phyloP scores from a whole-genome alignment of 352 stramenopile species.

The Pilasporangium apinafurcum region DNA sequence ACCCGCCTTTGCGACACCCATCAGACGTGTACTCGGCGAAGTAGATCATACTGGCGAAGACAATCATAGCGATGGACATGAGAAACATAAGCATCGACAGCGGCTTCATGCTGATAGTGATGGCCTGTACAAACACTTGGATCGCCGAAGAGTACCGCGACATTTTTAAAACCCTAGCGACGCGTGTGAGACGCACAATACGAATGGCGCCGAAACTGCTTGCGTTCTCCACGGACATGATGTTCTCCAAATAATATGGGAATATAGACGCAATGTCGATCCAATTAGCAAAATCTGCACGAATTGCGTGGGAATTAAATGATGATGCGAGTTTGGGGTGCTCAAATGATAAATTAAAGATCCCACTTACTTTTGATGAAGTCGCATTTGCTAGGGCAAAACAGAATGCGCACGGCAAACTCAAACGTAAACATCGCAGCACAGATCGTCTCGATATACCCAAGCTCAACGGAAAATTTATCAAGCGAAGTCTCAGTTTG shows the following conservation, averaged over 20 bases:
- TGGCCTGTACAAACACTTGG: conserved; percentile 74
- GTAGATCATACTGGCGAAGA: conserved; percentile 83
- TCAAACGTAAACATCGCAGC: conserved; percentile 57
- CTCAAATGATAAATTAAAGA: not conserved
- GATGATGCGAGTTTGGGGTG: not conserved
- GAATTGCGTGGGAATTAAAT: not conserved
- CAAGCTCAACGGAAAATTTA: conserved; percentile 21
- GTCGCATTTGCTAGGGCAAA: conserved; percentile 29
- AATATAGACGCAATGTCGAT: conserved; percentile 81
- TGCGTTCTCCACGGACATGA: conserved; percentile 62
- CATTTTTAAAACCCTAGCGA: conserved; percentile 84
- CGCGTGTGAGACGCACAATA: conserved; percentile 77
- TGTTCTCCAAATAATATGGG: conserved; percentile 76
- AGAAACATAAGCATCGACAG: conserved; percentile 86
- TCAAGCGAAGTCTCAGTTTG: conserved; percentile 51
- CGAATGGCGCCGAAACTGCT: conserved; percentile 65
- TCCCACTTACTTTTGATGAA: conserved; percentile 43
- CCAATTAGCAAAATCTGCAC: conserved; percentile 65
- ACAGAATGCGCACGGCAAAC: conserved; percentile 37
- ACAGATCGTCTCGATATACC: conserved; percentile 38
- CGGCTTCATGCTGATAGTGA: conserved; percentile 66
- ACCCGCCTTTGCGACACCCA: conserved; percentile 48
- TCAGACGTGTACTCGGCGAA: conserved; percentile 72
- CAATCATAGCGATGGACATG: conserved; percentile 79
- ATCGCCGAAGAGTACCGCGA: conserved; percentile 84